Conservation (phyloP, 2,329 filamentous ascomycete genomes). For the Ophiocordyceps sinensis region DNA sequence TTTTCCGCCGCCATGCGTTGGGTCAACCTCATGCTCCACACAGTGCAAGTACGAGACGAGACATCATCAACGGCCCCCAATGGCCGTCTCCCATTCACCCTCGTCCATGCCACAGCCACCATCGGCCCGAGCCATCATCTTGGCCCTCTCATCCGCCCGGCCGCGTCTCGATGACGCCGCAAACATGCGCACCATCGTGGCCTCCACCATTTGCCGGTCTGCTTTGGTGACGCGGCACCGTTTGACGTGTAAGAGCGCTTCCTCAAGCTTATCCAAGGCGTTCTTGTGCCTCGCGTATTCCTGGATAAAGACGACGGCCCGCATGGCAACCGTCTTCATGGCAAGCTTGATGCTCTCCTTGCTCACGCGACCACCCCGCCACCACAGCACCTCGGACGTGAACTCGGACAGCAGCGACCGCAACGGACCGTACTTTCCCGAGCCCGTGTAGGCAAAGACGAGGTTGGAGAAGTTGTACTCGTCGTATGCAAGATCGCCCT, state of each 20-base stretch:
- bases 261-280: conserved; percentile 10
- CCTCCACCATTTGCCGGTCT: conserved; percentile 7
- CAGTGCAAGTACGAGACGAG: no score
- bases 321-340: conserved; percentile 18
- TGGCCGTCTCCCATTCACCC: no score
- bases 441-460: conserved; percentile 18
- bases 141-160: no score
- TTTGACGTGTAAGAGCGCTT: conserved; percentile 11
- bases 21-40: background rate
- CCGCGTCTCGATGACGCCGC: background rate
- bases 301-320: conserved; percentile 6
- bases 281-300: conserved; percentile 8
- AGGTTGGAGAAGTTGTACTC: conserved; percentile 23
- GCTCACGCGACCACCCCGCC: conserved; percentile 21
- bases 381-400: conserved; percentile 16
- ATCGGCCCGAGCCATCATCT: no score
- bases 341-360: conserved; percentile 23
- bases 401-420: conserved; percentile 16
- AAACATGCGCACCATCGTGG: conserved; percentile 8
- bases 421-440: conserved; percentile 16
- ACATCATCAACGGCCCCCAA: no score
- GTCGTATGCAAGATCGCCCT: conserved; percentile 20
- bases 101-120: no score
- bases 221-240: conserved; percentile 7
- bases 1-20: background rate